Evolutionary conservation across 2,329 filamentous ascomycete species (phyloP).

Genomic region (Colletotrichum simmondsii): DNA sequence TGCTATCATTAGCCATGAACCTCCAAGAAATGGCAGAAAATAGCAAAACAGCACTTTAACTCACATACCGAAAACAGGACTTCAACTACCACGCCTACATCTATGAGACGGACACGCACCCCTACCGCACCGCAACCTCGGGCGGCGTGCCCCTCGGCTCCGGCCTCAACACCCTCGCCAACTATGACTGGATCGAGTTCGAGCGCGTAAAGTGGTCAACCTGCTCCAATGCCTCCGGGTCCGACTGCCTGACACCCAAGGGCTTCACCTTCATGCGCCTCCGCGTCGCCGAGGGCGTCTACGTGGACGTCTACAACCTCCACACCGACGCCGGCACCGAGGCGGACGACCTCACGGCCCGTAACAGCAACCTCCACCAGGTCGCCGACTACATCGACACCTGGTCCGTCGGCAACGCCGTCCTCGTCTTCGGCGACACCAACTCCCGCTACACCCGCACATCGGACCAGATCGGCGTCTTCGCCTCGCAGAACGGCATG

Average conservation of each 20-base stretch:
- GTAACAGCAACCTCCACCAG: slow-evolving; percentile 69
- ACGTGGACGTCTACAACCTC: slow-evolving; percentile 73
- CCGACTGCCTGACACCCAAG: slow-evolving; percentile 75
- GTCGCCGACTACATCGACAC: slow-evolving; percentile 66
- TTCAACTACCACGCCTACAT: slow-evolving; percentile 71
- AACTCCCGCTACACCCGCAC: slow-evolving; percentile 72
- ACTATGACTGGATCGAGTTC: slow-evolving; percentile 66
- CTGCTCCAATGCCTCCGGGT: slow-evolving; percentile 65
- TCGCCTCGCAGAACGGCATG: slow-evolving; percentile 62
- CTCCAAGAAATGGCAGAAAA: background rate
- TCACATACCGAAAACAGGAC: background rate
- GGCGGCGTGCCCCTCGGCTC: slow-evolving; percentile 73
- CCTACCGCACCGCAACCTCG: slow-evolving; percentile 71
- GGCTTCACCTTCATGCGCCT: slow-evolving; percentile 76
- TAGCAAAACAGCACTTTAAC: background rate
- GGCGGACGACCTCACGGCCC: slow-evolving; percentile 62
- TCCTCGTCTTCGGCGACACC: slow-evolving; percentile 73
- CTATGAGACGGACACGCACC: slow-evolving; percentile 69
- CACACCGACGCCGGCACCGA: slow-evolving; percentile 73
- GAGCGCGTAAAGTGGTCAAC: slow-evolving; percentile 67
- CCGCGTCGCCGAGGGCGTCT: slow-evolving; percentile 61
- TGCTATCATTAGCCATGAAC: background rate
- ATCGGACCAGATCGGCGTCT: slow-evolving; percentile 62
- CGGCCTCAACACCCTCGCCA: slow-evolving; percentile 73
- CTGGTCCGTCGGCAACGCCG: slow-evolving; percentile 68